Base-by-base conservation (phyloP, 2,329 filamentous ascomycete species). In the Blastomyces emzantsi region DNA sequence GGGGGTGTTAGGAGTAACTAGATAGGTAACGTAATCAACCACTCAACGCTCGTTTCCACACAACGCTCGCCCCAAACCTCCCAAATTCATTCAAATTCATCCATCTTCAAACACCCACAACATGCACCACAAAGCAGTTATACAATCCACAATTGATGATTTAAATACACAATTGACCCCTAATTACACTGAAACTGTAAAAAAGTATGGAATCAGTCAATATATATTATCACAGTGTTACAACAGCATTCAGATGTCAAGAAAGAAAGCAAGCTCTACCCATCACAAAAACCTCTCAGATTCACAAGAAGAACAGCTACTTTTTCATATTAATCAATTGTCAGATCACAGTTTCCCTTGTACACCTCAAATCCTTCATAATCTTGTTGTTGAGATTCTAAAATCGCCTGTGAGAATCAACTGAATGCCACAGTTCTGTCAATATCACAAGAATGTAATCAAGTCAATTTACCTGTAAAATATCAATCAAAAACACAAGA, bases 401-500 rank as follows among this genome's bases (percentile, higher is more conserved):
- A n/a, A 22, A 39, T 4, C 28, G 11, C 19, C 54, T 56, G 6
- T 56, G 1, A 3, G 5, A 39, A 22, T 30, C 54, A 61, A 28
- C 19, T 64, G 4, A 17, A 19, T 41, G 17, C 8, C 25, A 49
- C 15, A 39, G 15, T 64, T 64, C 25, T 17, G 41, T n/a, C 13
- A 64, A 45, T 51, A 30, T 11, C 17, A 33, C 54, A 51, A 47
- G 54, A 45, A 49, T 61, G 41, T 58, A 43, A 64, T 58, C 25
- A 64, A 39, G 41, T 57, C 28, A n/a, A 0, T 62, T 15, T 64
- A 63, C 56, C 15, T 63, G 47, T 28, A n/a, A n/a, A 39, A 39
- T 30, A 61, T 65, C 19, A 36, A 65, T 51, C 17, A 45, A 39
- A 62, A 60, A n/a, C 13, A 43, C 28, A 61, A 62, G 30, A 33